Evolutionary conservation across 371 early-diverging fungal genomes (phyloP).

Genomic region (Mucor saturninus): DNA sequence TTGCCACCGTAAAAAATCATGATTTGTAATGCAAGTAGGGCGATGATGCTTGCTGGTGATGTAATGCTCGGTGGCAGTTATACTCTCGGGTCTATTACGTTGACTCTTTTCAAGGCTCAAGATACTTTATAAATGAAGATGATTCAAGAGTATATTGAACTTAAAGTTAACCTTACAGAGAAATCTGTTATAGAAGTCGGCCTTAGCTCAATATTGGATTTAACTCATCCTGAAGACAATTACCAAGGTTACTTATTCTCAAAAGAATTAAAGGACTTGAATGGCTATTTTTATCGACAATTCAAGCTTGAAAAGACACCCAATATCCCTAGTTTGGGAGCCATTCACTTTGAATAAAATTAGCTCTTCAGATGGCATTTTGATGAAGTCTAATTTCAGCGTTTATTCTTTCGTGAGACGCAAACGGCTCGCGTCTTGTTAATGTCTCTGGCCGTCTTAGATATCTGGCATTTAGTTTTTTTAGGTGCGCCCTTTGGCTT

Average conservation of each 20-base stretch:
- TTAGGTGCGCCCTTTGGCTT: not conserved
- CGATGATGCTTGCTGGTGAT: no score
- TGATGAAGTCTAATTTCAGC: no score
- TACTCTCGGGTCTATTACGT: no score
- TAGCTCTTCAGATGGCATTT: not conserved
- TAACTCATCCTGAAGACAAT: slow-evolving; percentile 8
- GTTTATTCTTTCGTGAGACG: no score
- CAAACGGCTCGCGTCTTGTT: no score
- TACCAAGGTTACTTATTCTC: slow-evolving; percentile 6
- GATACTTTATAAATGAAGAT: no score
- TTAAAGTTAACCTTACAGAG: not conserved
- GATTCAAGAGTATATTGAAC: slow-evolving; percentile 6
- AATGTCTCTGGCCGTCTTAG: no score
- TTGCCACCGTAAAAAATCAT: no score
- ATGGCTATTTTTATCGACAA: slow-evolving; percentile 4
- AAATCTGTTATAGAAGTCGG: slow-evolving; percentile 3
- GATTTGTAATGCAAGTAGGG: no score
- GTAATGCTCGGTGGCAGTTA: no score
- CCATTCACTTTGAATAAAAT: slow-evolving; percentile 1
- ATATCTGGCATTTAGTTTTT: no score
- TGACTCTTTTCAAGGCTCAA: no score
- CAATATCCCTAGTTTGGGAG: not conserved
- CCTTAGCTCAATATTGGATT: slow-evolving; percentile 4
- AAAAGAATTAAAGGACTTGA: slow-evolving; percentile 2
- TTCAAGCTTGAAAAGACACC: slow-evolving; percentile 6